A percentile compares a stretch with the other conserved stretches of the same genome.
These are phyloP conservation scores for Bipolaris victoriae DNA, from an alignment of 2,329 filamentous ascomycete species.

Conservation along the genomic window DNA sequence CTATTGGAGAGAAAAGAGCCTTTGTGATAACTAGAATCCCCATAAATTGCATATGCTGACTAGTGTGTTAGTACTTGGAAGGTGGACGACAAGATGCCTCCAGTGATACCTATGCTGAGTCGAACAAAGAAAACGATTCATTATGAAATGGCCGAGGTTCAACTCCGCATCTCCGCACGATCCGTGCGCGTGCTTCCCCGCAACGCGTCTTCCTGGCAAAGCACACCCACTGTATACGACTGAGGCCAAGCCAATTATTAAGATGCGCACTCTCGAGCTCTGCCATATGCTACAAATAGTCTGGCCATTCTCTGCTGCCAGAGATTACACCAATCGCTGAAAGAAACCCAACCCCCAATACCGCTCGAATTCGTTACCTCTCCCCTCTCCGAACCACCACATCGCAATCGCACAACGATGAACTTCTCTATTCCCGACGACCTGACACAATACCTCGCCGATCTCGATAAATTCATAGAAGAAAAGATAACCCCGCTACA, in stretches of 20 bases:
- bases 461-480: slow-evolving; percentile 65
- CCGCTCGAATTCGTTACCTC: background rate
- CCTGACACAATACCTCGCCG: slow-evolving; percentile 55
- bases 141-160: slow-evolving; percentile 4
- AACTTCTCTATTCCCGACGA: slow-evolving; percentile 61
- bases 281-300: slow-evolving; percentile 12
- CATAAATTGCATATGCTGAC: too few species aligned
- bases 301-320: background rate
- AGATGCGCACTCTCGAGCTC: slow-evolving; percentile 27
- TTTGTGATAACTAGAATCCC: too few species aligned
- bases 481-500: slow-evolving; percentile 62
- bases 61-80: too few species aligned
- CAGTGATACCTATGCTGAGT: background rate
- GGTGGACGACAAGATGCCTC: too few species aligned
- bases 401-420: slow-evolving; percentile 14
- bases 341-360: background rate
- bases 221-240: slow-evolving; percentile 22
- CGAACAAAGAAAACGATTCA: background rate
- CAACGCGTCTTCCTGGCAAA: slow-evolving; percentile 14
- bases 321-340: slow-evolving; percentile 14
- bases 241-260: slow-evolving; percentile 34
- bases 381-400: background rate
- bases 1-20: too few species aligned
- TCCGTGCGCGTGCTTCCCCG: slow-evolving; percentile 26
- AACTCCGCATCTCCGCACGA: slow-evolving; percentile 7